These are phyloP conservation scores for Sedum album DNA, from an alignment of 164 flowering plant genomes.

Conservation along the genomic window DNA sequence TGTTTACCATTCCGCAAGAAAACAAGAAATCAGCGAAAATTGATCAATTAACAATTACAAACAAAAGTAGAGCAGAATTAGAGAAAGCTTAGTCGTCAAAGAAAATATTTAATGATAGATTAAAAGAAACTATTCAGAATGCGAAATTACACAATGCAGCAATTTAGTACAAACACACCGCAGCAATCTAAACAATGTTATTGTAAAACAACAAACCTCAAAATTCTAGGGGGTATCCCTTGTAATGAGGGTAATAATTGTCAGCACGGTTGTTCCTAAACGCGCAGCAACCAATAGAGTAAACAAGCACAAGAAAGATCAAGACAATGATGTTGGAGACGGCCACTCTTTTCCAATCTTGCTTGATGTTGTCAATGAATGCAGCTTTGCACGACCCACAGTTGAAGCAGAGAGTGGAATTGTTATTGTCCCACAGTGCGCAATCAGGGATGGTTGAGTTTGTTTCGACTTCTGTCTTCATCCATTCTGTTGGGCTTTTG, in stretches of 20 bases:
- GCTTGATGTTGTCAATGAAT: slow-evolving; percentile 32
- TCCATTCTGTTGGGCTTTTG: slow-evolving; percentile 18
- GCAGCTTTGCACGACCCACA: slow-evolving; percentile 52
- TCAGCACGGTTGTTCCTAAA: slow-evolving; percentile 34
- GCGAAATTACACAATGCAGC: neutral
- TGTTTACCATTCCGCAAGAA: no score
- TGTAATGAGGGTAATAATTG: slow-evolving; percentile 11
- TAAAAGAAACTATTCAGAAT: neutral
- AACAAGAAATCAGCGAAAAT: no score
- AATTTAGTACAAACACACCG: neutral
- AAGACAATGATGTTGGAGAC: slow-evolving; percentile 30
- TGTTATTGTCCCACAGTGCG: slow-evolving; percentile 19
- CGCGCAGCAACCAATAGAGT: slow-evolving; percentile 39
- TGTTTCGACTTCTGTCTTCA: neutral
- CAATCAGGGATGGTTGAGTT: slow-evolving; percentile 20
- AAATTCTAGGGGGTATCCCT: neutral
- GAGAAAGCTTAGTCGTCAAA: neutral
- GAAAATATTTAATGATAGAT: neutral
- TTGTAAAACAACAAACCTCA: neutral
- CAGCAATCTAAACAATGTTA: neutral
- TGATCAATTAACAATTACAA: no score
- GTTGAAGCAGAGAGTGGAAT: slow-evolving; percentile 24
- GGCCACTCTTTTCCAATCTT: slow-evolving; percentile 37
- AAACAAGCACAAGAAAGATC: slow-evolving; percentile 27
- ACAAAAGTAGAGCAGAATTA: no score